Percentiles rank a stretch among this genome's conserved stretches.
These are phyloP conservation scores for Neurospora sp. DNA, from an alignment of 495 filamentous ascomycete genomes.

Conservation along the genomic window DNA sequence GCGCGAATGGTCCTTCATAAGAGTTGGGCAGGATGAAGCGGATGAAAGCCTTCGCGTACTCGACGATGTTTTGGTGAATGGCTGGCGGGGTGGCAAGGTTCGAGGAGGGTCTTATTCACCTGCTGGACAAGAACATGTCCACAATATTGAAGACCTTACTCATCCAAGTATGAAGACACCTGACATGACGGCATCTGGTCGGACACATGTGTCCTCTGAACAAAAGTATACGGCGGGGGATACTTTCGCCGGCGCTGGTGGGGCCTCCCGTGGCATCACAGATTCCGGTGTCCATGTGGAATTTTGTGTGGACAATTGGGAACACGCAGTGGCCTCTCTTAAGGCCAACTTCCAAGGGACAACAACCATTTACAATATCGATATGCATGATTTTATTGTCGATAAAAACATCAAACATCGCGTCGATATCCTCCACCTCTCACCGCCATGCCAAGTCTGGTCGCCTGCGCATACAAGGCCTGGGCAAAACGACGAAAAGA, in stretches of 20 bases:
- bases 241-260: constrained; percentile 68
- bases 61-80: constrained; percentile 14
- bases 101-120: constrained; percentile 27
- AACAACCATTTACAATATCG: constrained; percentile 27
- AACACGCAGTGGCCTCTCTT: constrained; percentile 47
- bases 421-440: constrained; percentile 70
- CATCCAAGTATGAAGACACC: neutral
- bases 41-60: neutral
- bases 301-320: constrained; percentile 54
- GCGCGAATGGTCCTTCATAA: constrained; percentile 21
- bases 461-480: constrained; percentile 60
- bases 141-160: constrained; percentile 4
- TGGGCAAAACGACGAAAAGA: constrained; percentile 59
- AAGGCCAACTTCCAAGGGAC: constrained; percentile 45
- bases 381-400: constrained; percentile 40
- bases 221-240: constrained; percentile 58
- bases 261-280: constrained; percentile 58
- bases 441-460: constrained; percentile 77
- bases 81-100: constrained; percentile 30
- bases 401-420: constrained; percentile 13
- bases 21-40: constrained; percentile 16
- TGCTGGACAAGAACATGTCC: neutral
- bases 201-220: constrained; percentile 1
- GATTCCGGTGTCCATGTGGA: constrained; percentile 49
- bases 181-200: neutral